Conservation (phyloP, 768 basidiomycete genomes). For the Russula abietina region DNA sequence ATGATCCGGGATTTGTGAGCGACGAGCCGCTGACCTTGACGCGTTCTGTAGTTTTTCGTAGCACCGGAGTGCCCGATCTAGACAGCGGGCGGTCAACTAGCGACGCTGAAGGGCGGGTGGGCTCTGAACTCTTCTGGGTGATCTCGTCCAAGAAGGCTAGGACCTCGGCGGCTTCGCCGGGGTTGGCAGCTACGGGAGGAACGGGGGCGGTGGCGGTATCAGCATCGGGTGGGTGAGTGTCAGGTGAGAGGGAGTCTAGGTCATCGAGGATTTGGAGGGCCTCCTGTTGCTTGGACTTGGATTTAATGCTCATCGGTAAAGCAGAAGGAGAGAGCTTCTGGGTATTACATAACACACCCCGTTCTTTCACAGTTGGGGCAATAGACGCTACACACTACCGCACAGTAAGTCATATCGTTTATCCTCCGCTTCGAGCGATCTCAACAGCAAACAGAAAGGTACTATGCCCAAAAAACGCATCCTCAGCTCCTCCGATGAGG, state of each 20-base stretch:
- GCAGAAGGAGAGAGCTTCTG: background rate
- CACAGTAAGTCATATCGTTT: background rate
- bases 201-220: constrained; percentile 24
- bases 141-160: constrained; percentile 94
- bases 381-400: background rate
- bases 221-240: constrained; percentile 25
- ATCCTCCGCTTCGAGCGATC: background rate
- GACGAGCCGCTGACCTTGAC: constrained; percentile 53
- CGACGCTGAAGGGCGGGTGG: constrained; percentile 53
- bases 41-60: constrained; percentile 72
- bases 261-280: constrained; percentile 92
- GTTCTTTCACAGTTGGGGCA: background rate
- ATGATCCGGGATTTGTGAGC: constrained; percentile 35
- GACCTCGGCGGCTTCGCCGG: constrained; percentile 73
- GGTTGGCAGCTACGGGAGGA: constrained; percentile 33
- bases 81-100: constrained; percentile 54
- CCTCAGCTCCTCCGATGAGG: constrained; percentile 19
- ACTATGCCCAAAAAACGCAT: constrained; percentile 1
- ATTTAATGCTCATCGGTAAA: constrained; percentile 36
- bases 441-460: background rate
- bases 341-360: background rate
- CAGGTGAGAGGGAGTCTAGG: constrained; percentile 65
- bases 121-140: constrained; percentile 83
- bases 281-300: constrained; percentile 80
- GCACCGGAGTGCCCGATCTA: constrained; percentile 61